These are phyloP conservation scores for Anacardium occidentale DNA, from an alignment of 345 rosid genomes.

Conservation along the genomic window DNA sequence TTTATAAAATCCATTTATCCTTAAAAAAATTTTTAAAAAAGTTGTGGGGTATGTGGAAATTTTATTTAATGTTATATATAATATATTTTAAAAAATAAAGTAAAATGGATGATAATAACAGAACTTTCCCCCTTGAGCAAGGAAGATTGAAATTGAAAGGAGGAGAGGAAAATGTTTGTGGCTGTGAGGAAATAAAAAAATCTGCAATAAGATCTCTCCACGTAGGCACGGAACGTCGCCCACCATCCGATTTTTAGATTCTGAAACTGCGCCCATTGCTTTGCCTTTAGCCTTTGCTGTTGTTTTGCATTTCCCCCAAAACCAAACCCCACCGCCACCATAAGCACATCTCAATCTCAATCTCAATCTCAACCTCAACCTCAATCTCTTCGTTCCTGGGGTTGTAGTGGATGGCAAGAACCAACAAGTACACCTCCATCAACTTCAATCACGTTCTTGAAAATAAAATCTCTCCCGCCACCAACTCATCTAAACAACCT, in stretches of 20 bases:
- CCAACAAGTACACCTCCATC: slow-evolving; percentile 70
- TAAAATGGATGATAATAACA: too few relatives aligned
- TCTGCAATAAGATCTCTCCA: slow-evolving; percentile 7
- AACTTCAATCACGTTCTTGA: slow-evolving; percentile 76
- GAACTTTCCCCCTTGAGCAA: neutral
- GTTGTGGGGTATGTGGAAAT: too few relatives aligned
- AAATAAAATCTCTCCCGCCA: slow-evolving; percentile 30
- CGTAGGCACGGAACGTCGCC: slow-evolving; percentile 3
- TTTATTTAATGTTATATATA: too few relatives aligned
- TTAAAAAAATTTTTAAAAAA: too few relatives aligned
- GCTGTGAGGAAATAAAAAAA: neutral
- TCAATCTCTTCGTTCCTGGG: neutral
- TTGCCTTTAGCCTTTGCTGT: neutral
- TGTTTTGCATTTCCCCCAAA: too few relatives aligned
- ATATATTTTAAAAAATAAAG: too few relatives aligned
- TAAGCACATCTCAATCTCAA: neutral
- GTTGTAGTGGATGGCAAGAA: slow-evolving; percentile 72
- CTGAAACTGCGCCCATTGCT: neutral
- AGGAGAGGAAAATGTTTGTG: neutral
- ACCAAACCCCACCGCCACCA: neutral
- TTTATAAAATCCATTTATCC: too few relatives aligned
- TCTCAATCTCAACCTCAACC: too few relatives aligned
- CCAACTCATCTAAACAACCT: slow-evolving; percentile 23
- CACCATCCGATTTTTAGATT: slow-evolving; percentile 1
- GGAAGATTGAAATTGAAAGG: neutral